Conservation (phyloP, 2,329 filamentous ascomycete species). For the Fusarium buharicum region DNA sequence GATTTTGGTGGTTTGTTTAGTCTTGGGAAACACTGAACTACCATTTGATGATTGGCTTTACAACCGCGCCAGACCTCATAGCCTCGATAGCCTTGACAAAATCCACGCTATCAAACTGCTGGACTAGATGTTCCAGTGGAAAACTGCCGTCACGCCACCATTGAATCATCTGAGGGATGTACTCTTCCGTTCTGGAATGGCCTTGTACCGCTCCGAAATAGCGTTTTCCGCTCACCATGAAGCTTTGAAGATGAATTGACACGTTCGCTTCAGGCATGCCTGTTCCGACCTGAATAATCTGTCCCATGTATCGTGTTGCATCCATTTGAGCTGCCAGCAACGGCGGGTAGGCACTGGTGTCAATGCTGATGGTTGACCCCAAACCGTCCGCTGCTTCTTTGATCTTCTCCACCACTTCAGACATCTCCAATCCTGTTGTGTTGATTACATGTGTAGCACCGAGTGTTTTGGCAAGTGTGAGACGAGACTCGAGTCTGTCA, state of each 20-base stretch:
- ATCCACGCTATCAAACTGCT: conserved; percentile 48
- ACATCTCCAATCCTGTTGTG: conserved; percentile 31
- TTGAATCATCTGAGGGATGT: conserved; percentile 49
- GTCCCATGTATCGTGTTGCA: conserved; percentile 57
- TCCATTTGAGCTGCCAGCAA: conserved; percentile 54
- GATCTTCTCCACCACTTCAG: conserved; percentile 45
- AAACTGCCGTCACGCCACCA: conserved; percentile 49
- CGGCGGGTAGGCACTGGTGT: conserved; percentile 60
- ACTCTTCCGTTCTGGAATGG: conserved; percentile 54
- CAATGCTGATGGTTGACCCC: conserved; percentile 59
- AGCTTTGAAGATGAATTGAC: conserved; percentile 54
- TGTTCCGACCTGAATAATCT: conserved; percentile 61
- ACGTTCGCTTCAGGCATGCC: conserved; percentile 57
- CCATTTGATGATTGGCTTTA: conserved; percentile 51
- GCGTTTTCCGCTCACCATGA: conserved; percentile 59
- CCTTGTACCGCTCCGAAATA: conserved; percentile 56
- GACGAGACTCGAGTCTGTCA: conserved; percentile 43
- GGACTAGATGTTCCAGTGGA: conserved; percentile 49
- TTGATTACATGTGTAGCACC: conserved; percentile 51
- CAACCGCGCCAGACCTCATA: conserved; percentile 44
- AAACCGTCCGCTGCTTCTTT: conserved; percentile 56
- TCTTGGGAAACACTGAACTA: too few relatives aligned
- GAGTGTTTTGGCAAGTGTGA: conserved; percentile 46
- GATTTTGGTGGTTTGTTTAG: too few relatives aligned
- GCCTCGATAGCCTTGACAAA: conserved; percentile 46